Evolutionary conservation across 441 rosid species (phyloP).

Genomic region (Hura crepitans): DNA sequence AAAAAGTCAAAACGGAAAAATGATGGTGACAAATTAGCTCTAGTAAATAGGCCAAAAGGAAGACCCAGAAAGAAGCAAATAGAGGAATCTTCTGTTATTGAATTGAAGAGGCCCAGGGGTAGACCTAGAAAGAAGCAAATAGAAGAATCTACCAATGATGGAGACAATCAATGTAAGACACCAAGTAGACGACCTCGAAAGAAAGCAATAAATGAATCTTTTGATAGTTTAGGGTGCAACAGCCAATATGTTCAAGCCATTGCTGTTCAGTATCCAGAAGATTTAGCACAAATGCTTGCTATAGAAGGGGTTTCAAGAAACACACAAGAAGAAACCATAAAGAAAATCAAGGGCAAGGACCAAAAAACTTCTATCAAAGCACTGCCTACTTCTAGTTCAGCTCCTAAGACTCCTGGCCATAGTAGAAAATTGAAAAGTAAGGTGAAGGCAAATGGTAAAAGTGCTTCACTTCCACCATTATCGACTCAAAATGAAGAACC

Average conservation of each 20-base stretch:
- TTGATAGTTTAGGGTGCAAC: slow-evolving; percentile 29
- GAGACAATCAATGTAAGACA: slow-evolving; percentile 29
- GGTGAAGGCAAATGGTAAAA: slow-evolving; percentile 24
- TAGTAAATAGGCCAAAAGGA: slow-evolving; percentile 16
- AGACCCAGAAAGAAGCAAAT: slow-evolving; percentile 19
- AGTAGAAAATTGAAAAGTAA: slow-evolving; percentile 34
- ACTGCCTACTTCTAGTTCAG: slow-evolving; percentile 28
- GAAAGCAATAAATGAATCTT: slow-evolving; percentile 31
- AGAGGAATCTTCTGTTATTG: slow-evolving; percentile 3
- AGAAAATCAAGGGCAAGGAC: slow-evolving; percentile 26
- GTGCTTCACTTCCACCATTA: slow-evolving; percentile 23
- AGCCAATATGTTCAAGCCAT: slow-evolving; percentile 39
- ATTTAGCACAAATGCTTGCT: slow-evolving; percentile 33
- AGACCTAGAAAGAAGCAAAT: slow-evolving; percentile 30
- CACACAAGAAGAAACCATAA: slow-evolving; percentile 28
- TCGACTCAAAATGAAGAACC: slow-evolving; percentile 35
- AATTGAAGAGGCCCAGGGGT: slow-evolving; percentile 27
- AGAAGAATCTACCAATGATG: slow-evolving; percentile 27
- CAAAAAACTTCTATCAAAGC: slow-evolving; percentile 21
- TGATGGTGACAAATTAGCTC: not conserved
- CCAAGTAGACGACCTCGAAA: slow-evolving; percentile 61
- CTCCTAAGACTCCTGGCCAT: slow-evolving; percentile 28
- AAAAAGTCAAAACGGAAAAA: slow-evolving; percentile 13
- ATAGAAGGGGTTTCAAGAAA: slow-evolving; percentile 33
- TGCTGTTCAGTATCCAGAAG: slow-evolving; percentile 43